phyloP scores from a whole-genome alignment of 2,329 filamentous ascomycete genomes.

The Verticillium longisporum region DNA sequence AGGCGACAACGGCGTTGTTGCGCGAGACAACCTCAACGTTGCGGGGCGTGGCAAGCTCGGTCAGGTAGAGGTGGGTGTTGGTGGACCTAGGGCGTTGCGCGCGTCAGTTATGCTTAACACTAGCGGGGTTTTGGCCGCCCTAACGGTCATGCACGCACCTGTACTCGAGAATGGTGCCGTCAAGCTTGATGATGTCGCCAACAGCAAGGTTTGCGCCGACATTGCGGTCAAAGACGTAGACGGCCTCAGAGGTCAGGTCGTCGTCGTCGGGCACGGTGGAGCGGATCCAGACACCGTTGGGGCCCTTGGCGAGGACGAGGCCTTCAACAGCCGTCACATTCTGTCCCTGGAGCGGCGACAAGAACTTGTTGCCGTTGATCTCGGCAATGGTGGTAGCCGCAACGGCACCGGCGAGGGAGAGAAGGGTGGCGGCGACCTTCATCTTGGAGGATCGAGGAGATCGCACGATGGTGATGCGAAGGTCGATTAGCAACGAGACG shows the following conservation, averaged over 20 bases:
- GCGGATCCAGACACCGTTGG: conserved; percentile 57
- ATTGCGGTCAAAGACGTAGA: conserved; percentile 56
- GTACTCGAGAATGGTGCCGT: conserved; percentile 52
- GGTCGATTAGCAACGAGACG: background rate
- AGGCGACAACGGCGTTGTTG: conserved; percentile 45
- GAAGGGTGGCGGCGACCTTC: conserved; percentile 21
- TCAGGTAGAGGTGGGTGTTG: conserved; percentile 53
- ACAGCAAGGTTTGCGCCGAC: conserved; percentile 46
- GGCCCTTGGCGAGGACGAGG: conserved; percentile 56
- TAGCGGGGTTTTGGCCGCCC: background rate
- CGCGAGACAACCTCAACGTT: conserved; percentile 47
- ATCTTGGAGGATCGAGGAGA: conserved; percentile 14
- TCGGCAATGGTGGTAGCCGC: conserved; percentile 45
- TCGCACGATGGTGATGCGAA: background rate
- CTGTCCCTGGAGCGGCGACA: conserved; percentile 53
- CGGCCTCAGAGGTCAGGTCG: conserved; percentile 52
- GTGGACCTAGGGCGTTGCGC: conserved; percentile 33
- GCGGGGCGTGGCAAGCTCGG: conserved; percentile 51
- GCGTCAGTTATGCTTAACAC: conserved; percentile 2
- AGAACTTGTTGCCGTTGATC: conserved; percentile 60
- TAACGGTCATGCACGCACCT: conserved; percentile 26
- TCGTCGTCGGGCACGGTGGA: conserved; percentile 51
- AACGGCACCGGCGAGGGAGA: conserved; percentile 19
- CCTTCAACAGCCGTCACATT: conserved; percentile 53
- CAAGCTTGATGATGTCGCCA: conserved; percentile 56